A percentile compares a stretch with the other conserved stretches of the same genome.
Conservation (phyloP, 148 eudicot genomes). For the Vaccinium corymbosum region DNA sequence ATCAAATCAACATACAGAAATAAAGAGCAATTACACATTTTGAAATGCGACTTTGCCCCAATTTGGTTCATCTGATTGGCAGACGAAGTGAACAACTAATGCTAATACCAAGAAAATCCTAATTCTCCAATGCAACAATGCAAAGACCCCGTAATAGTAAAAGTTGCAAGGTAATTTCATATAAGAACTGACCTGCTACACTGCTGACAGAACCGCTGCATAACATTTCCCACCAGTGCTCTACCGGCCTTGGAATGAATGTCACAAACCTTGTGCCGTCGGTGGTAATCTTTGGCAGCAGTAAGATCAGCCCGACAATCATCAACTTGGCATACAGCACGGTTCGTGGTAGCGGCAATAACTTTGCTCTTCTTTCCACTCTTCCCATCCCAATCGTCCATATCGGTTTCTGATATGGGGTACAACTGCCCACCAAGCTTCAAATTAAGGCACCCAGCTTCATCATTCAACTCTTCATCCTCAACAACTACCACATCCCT, state of each 20-base stretch:
- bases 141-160: neutral
- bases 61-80: neutral
- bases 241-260: slow-evolving; percentile 74
- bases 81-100: neutral
- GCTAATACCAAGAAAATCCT: neutral
- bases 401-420: slow-evolving; percentile 46
- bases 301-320: slow-evolving; percentile 76
- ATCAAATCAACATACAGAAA: neutral
- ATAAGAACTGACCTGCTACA: slow-evolving; percentile 69
- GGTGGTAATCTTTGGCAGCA: slow-evolving; percentile 75
- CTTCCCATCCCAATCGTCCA: slow-evolving; percentile 44
- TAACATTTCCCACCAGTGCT: slow-evolving; percentile 60
- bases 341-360: slow-evolving; percentile 39
- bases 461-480: slow-evolving; percentile 47
- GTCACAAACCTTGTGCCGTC: slow-evolving; percentile 90
- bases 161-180: neutral
- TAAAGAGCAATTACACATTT: neutral
- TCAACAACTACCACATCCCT: slow-evolving; percentile 40
- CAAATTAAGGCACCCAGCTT: slow-evolving; percentile 51
- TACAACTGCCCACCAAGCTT: slow-evolving; percentile 73
- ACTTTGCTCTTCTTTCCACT: slow-evolving; percentile 66
- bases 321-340: slow-evolving; percentile 78
- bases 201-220: slow-evolving; percentile 97
- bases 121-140: neutral
- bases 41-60: neutral